Evolutionary conservation across 2,329 filamentous ascomycete genomes (phyloP).

Genomic region (Pyricularia pennisetigena): DNA sequence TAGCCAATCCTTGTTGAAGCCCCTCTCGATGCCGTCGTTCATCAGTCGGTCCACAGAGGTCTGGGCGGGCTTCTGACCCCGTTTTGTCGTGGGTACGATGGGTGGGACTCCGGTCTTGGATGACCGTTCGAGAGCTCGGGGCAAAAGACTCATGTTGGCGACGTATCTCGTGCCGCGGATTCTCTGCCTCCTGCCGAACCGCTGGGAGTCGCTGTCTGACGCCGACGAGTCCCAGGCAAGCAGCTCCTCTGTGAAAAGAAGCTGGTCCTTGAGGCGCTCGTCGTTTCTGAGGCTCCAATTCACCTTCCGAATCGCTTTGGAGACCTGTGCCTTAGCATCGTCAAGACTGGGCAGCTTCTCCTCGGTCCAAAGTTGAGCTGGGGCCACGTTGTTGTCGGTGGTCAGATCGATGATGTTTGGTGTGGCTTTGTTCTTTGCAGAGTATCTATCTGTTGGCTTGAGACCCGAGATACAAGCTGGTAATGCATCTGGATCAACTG

Average conservation of each 20-base stretch:
- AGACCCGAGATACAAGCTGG: background rate
- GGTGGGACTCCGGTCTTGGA: background rate
- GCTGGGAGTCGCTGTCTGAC: background rate
- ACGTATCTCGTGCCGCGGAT: constrained; percentile 1
- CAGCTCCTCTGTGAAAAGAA: background rate
- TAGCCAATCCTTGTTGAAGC: background rate
- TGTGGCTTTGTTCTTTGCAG: background rate
- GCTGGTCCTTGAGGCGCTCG: background rate
- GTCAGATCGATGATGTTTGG: background rate
- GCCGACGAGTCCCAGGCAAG: background rate
- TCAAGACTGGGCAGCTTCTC: background rate
- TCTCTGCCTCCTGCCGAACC: background rate
- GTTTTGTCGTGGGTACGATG: background rate
- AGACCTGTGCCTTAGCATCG: background rate
- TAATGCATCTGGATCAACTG: background rate
- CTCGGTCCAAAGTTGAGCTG: background rate
- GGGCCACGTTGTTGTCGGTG: background rate
- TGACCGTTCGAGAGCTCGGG: background rate
- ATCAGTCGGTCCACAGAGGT: background rate
- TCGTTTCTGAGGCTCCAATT: background rate
- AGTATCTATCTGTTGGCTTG: background rate
- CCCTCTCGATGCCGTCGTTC: background rate
- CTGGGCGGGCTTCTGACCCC: background rate
- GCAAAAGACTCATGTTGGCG: background rate
- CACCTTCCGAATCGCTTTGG: background rate